phyloP scores from a whole-genome alignment of 495 filamentous ascomycete genomes.

The Penicillium herquei region DNA sequence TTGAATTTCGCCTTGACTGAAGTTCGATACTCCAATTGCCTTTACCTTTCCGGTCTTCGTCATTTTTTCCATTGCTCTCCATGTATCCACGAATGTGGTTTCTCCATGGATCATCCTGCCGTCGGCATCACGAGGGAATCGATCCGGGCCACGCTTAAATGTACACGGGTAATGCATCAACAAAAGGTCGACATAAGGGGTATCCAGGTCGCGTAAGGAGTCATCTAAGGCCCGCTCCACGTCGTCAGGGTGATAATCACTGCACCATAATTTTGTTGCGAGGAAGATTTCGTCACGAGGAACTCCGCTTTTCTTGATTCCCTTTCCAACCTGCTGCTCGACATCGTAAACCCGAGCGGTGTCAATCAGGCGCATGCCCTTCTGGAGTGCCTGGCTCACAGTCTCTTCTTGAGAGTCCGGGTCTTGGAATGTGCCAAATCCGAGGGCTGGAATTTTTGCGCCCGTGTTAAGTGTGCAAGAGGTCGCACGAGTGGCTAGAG shows the following conservation, averaged over 20 bases:
- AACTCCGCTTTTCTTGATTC: conserved; percentile 50
- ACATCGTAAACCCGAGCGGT: conserved; percentile 42
- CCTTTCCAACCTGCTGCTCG: conserved; percentile 48
- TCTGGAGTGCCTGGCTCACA: conserved; percentile 39
- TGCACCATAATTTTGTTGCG: conserved; percentile 64
- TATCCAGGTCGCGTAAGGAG: conserved; percentile 56
- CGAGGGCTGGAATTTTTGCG: conserved; percentile 39
- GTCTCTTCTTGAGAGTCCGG: conserved; percentile 38
- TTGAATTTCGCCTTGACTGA: conserved; percentile 68
- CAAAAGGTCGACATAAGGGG: conserved; percentile 66
- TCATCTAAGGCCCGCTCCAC: conserved; percentile 55
- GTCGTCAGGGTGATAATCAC: conserved; percentile 58
- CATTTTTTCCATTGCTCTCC: conserved; percentile 61
- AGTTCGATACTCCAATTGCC: conserved; percentile 77
- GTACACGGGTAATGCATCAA: conserved; percentile 64
- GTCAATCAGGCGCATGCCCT: conserved; percentile 58
- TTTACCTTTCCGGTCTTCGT: conserved; percentile 51
- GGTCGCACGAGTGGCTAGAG: neutral
- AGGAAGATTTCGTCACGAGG: conserved; percentile 28
- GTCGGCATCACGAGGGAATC: conserved; percentile 35
- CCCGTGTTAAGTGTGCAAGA: conserved; percentile 36
- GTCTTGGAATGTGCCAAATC: conserved; percentile 46
- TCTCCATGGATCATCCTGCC: conserved; percentile 36
- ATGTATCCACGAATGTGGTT: conserved; percentile 43
- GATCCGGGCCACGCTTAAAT: conserved; percentile 33